phyloP scores from a whole-genome alignment of 768 basidiomycete genomes.

The Phylloporus sp. region DNA sequence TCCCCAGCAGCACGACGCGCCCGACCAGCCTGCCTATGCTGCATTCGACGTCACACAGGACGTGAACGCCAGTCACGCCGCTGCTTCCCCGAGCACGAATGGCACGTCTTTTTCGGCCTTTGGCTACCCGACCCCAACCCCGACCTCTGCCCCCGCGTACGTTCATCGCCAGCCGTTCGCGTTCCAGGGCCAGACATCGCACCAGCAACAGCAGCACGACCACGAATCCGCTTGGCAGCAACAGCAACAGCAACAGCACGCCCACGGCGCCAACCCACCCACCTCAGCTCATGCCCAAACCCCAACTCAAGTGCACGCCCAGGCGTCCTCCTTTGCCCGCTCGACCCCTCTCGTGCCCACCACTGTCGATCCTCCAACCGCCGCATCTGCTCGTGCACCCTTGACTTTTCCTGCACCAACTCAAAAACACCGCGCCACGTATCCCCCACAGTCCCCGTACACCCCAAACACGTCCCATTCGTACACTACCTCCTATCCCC shows the following conservation, averaged over 20 bases:
- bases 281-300: conserved; percentile 14
- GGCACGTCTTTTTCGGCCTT: conserved; percentile 17
- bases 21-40: conserved; percentile 10
- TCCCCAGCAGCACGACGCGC: conserved; percentile 23
- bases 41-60: conserved; percentile 24
- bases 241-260: conserved; percentile 24
- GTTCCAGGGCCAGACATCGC: conserved; percentile 17
- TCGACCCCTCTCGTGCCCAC: conserved; percentile 29
- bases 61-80: not conserved
- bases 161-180: conserved; percentile 18
- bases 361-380: conserved; percentile 19
- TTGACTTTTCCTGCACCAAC: conserved; percentile 12
- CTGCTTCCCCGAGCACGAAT: conserved; percentile 5
- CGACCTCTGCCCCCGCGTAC: conserved; percentile 18
- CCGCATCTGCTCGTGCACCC: conserved; percentile 5
- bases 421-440: conserved; percentile 20
- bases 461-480: conserved; percentile 17
- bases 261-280: conserved; percentile 7
- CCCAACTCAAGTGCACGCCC: conserved; percentile 18
- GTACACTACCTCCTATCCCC: conserved; percentile 9
- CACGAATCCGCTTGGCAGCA: conserved; percentile 23
- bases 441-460: conserved; percentile 20
- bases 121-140: conserved; percentile 22
- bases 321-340: conserved; percentile 20
- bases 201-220: conserved; percentile 21